Percentiles rank a stretch among this genome's conserved stretches.
phyloP scores from a whole-genome alignment of 2,329 filamentous ascomycete species.

The Hirsutella thompsonii region DNA sequence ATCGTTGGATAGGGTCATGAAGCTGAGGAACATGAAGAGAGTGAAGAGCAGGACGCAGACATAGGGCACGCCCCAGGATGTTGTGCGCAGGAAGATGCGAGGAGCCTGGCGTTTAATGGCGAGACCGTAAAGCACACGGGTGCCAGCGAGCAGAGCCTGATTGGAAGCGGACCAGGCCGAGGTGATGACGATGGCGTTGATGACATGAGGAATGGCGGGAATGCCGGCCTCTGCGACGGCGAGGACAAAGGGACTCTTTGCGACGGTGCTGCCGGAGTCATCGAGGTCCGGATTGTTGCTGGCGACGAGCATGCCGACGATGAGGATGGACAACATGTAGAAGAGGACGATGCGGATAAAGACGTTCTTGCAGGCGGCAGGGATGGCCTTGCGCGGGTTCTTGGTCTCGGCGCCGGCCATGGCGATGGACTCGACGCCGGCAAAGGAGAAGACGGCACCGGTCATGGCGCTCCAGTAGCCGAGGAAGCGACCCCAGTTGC shows the following conservation, averaged over 20 bases:
- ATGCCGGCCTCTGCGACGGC: conserved; percentile 57
- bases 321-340: conserved; percentile 55
- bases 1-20: conserved; percentile 41
- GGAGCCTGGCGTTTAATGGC: conserved; percentile 55
- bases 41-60: conserved; percentile 40
- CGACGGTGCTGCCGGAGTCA: conserved; percentile 30
- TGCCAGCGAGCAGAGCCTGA: conserved; percentile 51
- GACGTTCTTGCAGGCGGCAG: conserved; percentile 40
- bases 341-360: conserved; percentile 45
- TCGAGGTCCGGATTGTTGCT: conserved; percentile 42
- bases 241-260: conserved; percentile 55
- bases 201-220: conserved; percentile 52
- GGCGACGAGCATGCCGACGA: conserved; percentile 55
- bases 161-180: conserved; percentile 51
- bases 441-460: conserved; percentile 55
- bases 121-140: conserved; percentile 57
- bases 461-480: conserved; percentile 52
- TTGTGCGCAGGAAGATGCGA: conserved; percentile 44
- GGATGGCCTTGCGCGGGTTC: conserved; percentile 40
- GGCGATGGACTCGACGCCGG: conserved; percentile 50
- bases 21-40: conserved; percentile 42
- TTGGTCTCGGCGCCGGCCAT: conserved; percentile 48
- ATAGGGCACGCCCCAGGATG: conserved; percentile 49
- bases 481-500: conserved; percentile 49
- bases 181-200: conserved; percentile 66